These are phyloP conservation scores for Mycena capillaripes DNA, from an alignment of 768 basidiomycete genomes.

Conservation along the genomic window DNA sequence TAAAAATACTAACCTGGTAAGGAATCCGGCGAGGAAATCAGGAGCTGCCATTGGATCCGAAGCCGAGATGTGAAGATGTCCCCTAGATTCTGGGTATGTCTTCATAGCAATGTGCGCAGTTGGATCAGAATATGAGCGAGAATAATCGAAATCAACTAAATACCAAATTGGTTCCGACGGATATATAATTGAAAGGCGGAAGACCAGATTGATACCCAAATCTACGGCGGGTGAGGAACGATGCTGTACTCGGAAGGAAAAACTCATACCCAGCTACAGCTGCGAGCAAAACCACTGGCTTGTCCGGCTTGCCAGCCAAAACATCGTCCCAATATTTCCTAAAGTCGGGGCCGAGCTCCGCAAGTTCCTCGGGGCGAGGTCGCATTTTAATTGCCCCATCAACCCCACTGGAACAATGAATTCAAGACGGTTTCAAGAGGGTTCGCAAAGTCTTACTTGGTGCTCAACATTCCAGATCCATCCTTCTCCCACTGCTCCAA, in stretches of 20 bases:
- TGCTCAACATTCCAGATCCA: constrained; percentile 51
- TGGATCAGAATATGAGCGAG: background rate
- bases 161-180: constrained; percentile 41
- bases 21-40: constrained; percentile 50
- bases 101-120: constrained; percentile 24
- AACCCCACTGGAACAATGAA: constrained; percentile 42
- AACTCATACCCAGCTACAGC: constrained; percentile 44
- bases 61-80: constrained; percentile 52
- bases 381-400: constrained; percentile 60
- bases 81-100: constrained; percentile 51
- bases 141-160: background rate
- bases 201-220: constrained; percentile 18
- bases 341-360: constrained; percentile 53
- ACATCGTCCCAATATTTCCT: constrained; percentile 45
- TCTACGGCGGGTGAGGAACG: background rate
- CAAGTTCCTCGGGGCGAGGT: constrained; percentile 51
- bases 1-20: constrained; percentile 42
- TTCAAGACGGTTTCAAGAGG: background rate
- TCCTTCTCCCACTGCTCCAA: constrained; percentile 46
- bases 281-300: constrained; percentile 53
- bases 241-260: background rate
- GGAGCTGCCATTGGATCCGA: constrained; percentile 45
- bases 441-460: constrained; percentile 46
- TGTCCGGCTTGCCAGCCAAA: constrained; percentile 54
- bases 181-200: constrained; percentile 40